Evolutionary conservation across 2,329 filamentous ascomycete species (phyloP), one percentile per base, ranked within the genome.

Genomic region (Dichotomopilus funicola): DNA sequence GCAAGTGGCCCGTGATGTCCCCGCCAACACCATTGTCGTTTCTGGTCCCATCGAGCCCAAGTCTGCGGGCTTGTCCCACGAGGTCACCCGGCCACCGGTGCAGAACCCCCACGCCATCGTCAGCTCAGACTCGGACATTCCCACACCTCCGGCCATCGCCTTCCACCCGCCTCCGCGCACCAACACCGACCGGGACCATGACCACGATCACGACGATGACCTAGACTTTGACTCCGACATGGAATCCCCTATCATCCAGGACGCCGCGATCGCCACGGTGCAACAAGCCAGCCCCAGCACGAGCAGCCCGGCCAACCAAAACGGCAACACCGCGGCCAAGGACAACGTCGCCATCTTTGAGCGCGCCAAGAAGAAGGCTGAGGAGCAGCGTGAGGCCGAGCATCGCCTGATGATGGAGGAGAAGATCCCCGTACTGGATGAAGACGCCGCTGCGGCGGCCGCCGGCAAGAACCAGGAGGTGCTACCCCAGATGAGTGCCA

Each of bases 401-500:
- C 34, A 49, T 11, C 31, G 59, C 2, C 37, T 58, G 27, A 44
- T 61, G 38, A 37, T 61, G 57, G 78, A 81, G 64, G 79, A 81
- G 67, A 81, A 81, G 70, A 81, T 82, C 31, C 69, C 74, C 8
- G 67, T 69, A 63, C 66, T 72, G 53, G 63, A 66, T 11, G 64
- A 65, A 11, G 66, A 70, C 54, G 61, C 65, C 7, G 62, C 65
- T 6, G 58, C 67, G 44, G 66, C 70, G 7, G 70, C 68, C 6
- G 67, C 70, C 31, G 70, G 70, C 34, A 69, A 71, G 51, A 65
- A 63, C 48, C 69, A 72, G 42, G 71, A 74, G 36, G 72, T 76
- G 11, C 67, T 72, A 64, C 77, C 79, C 10, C 72, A 76, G 56
- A 88, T 88, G 85, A 78, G 75, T 48, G 84, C 83, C 6, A 85